Evolutionary conservation across 1,284 basidiomycete species (phyloP).

Genomic region (Calocybe gambosa): DNA sequence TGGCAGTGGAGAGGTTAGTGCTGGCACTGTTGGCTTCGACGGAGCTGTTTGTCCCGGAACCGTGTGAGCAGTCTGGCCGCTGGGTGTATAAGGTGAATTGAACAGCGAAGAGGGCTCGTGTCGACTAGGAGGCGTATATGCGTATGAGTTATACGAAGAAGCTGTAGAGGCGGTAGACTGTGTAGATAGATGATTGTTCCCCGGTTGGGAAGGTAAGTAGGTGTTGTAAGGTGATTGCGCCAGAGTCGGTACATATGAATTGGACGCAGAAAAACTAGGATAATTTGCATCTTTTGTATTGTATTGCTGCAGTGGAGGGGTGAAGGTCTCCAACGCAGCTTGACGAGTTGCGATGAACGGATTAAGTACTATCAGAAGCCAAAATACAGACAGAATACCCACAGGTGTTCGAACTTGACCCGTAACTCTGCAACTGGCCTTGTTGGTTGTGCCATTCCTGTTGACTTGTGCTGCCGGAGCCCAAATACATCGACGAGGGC

Average conservation of each 20-base stretch:
- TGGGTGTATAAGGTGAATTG: slow-evolving; percentile 15
- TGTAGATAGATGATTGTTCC: slow-evolving; percentile 4
- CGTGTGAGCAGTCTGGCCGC: slow-evolving; percentile 12
- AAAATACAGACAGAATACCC: slow-evolving; percentile 3
- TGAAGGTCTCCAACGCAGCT: slow-evolving; percentile 7
- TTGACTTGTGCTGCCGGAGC: slow-evolving; percentile 14
- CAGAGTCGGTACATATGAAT: slow-evolving; percentile 1
- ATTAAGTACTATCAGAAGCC: neutral
- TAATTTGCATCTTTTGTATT: slow-evolving; percentile 16
- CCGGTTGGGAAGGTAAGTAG: slow-evolving; percentile 7
- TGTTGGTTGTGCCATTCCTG: slow-evolving; percentile 18
- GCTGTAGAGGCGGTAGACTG: slow-evolving; percentile 5
- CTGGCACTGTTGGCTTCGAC: slow-evolving; percentile 11
- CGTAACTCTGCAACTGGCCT: slow-evolving; percentile 10
- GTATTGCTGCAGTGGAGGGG: slow-evolving; percentile 6
- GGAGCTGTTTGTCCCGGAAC: slow-evolving; percentile 13
- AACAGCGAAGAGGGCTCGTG: slow-evolving; percentile 13
- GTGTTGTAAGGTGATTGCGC: slow-evolving; percentile 4
- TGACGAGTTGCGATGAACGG: neutral
- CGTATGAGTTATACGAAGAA: slow-evolving; percentile 12
- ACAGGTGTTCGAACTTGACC: slow-evolving; percentile 7
- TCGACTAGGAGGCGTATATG: slow-evolving; percentile 8
- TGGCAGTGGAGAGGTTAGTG: slow-evolving; percentile 24
- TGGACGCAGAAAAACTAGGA: slow-evolving; percentile 13
- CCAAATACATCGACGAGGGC: slow-evolving; percentile 12